These are phyloP conservation scores for Fraxinus floribunda DNA, from an alignment of 305 asterid genomes.

Conservation along the genomic window DNA sequence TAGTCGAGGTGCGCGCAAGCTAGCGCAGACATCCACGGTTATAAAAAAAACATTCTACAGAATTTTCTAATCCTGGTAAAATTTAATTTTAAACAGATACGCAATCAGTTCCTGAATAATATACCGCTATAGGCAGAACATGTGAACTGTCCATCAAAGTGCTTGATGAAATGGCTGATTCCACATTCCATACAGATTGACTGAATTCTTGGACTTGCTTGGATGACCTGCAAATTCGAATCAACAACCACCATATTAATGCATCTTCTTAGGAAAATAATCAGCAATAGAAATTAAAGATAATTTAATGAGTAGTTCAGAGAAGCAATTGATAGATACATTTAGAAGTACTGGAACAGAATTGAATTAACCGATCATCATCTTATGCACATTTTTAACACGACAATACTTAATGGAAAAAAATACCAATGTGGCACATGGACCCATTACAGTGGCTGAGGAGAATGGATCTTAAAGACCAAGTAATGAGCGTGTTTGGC, in stretches of 20 bases:
- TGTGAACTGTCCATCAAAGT: slow-evolving; percentile 76
- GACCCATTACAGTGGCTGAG: background rate
- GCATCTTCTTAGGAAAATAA: slow-evolving; percentile 9
- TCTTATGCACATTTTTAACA: background rate
- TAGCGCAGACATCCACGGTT: no score
- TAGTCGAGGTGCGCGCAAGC: no score
- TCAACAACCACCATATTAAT: slow-evolving; percentile 5
- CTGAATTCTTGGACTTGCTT: slow-evolving; percentile 66
- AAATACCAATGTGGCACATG: background rate
- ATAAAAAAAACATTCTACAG: no score
- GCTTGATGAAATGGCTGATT: slow-evolving; percentile 73
- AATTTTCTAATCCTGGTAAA: slow-evolving; percentile 2
- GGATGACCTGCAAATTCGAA: slow-evolving; percentile 55
- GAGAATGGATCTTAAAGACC: background rate
- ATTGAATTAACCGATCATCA: background rate
- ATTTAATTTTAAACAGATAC: background rate
- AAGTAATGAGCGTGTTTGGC: background rate
- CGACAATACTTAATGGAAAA: background rate
- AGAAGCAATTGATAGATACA: background rate
- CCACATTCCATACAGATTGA: slow-evolving; percentile 73
- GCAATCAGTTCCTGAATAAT: slow-evolving; percentile 12
- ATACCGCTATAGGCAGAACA: slow-evolving; percentile 58
- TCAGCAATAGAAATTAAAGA: background rate
- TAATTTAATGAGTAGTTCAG: background rate
- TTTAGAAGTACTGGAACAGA: background rate